Percentiles rank a stretch among this genome's conserved stretches.
Conservation (phyloP, 495 filamentous ascomycete species). For the Hyaloscypha finlandica region DNA sequence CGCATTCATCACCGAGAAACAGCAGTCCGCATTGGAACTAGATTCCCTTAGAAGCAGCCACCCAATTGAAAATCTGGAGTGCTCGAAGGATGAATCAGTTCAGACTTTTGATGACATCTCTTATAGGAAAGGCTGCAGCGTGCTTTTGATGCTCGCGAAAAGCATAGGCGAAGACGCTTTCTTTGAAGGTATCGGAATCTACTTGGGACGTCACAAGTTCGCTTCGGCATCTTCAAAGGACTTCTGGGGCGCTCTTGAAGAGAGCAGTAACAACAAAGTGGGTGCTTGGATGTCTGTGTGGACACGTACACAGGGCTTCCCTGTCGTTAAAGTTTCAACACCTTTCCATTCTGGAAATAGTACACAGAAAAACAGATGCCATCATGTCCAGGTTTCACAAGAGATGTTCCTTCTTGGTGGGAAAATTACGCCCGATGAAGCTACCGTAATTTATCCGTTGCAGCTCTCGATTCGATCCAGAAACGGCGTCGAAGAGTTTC, state of each 20-base stretch:
- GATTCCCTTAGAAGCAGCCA: conserved; percentile 93
- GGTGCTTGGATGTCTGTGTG: conserved; percentile 73
- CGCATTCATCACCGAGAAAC: conserved; percentile 84
- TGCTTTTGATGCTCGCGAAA: conserved; percentile 94
- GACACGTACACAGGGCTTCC: conserved; percentile 76
- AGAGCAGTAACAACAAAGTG: conserved; percentile 90
- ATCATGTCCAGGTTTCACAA: conserved; percentile 62
- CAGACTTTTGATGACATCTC: conserved; percentile 98
- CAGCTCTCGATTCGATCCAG: conserved; percentile 68
- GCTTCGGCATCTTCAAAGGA: conserved; percentile 81
- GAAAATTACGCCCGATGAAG: conserved; percentile 77
- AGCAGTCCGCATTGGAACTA: conserved; percentile 81
- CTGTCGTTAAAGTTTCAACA: conserved; percentile 68
- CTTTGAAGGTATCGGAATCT: conserved; percentile 85
- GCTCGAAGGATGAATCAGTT: conserved; percentile 89
- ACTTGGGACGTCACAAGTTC: conserved; percentile 93
- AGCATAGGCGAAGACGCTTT: conserved; percentile 90
- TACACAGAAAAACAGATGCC: too few relatives aligned
- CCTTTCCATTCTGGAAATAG: conserved; percentile 59
- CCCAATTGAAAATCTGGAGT: conserved; percentile 83
- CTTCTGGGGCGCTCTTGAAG: conserved; percentile 83
- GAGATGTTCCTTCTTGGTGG: conserved; percentile 72
- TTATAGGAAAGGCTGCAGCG: conserved; percentile 95
- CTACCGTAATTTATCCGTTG: conserved; percentile 74
- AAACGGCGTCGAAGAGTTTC: conserved; percentile 60